Conservation (phyloP, 495 filamentous ascomycete genomes). For the Barbatosphaeria neglecta region DNA sequence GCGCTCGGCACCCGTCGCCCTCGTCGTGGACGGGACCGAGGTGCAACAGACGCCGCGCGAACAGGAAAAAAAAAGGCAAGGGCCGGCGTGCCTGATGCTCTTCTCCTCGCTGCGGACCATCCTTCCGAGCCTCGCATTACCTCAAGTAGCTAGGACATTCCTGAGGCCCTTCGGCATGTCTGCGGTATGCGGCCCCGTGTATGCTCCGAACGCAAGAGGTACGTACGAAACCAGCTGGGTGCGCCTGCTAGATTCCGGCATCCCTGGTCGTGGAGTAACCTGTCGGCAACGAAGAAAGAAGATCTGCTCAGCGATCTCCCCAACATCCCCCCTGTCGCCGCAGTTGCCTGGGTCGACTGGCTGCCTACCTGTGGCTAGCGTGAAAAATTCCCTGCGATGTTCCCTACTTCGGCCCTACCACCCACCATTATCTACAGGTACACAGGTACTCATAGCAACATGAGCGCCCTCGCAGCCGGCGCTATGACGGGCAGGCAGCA, state of each 20-base stretch:
- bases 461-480: too few relatives aligned
- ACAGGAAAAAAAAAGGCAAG: too few relatives aligned
- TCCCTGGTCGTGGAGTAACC: slow-evolving; percentile 2
- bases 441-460: too few relatives aligned
- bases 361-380: too few relatives aligned
- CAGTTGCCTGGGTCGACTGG: slow-evolving; percentile 4
- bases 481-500: too few relatives aligned
- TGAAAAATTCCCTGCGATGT: too few relatives aligned
- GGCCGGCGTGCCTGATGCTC: not conserved
- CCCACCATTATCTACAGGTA: too few relatives aligned
- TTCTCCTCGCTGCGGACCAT: not conserved
- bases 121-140: not conserved
- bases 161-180: not conserved
- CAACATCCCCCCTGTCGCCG: slow-evolving; percentile 8
- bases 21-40: not conserved
- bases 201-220: slow-evolving; percentile 8
- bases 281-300: slow-evolving; percentile 12
- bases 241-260: not conserved
- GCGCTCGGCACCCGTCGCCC: not conserved
- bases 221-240: slow-evolving; percentile 4
- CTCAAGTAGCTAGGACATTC: not conserved
- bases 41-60: not conserved
- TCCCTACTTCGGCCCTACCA: too few relatives aligned
- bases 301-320: slow-evolving; percentile 18
- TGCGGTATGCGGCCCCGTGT: slow-evolving; percentile 2